A percentile compares a stretch with the other conserved stretches of the same genome.
These are phyloP conservation scores for Selenicereus undatus DNA, from an alignment of 148 eudicot genomes.

Conservation along the genomic window DNA sequence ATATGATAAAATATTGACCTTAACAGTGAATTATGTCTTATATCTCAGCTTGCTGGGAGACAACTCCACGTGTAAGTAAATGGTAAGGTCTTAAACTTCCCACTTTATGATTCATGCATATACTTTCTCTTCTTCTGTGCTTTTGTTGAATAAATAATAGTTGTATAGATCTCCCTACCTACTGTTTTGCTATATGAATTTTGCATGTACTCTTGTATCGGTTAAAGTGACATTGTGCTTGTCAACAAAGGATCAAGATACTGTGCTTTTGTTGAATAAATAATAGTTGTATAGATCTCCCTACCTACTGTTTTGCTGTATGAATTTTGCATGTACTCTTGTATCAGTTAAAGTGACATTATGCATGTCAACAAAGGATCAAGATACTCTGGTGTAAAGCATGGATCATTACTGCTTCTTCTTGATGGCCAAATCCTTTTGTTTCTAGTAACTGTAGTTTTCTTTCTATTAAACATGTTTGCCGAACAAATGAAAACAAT, in stretches of 20 bases:
- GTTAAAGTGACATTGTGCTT: not conserved
- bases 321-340: not conserved
- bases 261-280: not conserved
- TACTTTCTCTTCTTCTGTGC: conserved; percentile 1
- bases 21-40: conserved; percentile 11
- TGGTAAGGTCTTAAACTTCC: conserved; percentile 34
- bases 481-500: not conserved
- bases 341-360: not conserved
- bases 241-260: not conserved
- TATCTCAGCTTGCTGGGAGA: conserved; percentile 82
- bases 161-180: not conserved
- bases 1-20: not conserved
- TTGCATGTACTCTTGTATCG: not conserved
- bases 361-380: not conserved
- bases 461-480: not conserved
- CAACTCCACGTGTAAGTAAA: conserved; percentile 47
- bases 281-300: not conserved
- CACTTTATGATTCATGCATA: not conserved
- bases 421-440: not conserved
- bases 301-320: not conserved
- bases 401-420: not conserved
- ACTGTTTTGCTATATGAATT: not conserved
- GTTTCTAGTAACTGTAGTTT: not conserved
- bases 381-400: not conserved
- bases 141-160: not conserved